Evolutionary conservation across 1,284 basidiomycete species (phyloP).

Genomic region (Tylopilus orsonianus): DNA sequence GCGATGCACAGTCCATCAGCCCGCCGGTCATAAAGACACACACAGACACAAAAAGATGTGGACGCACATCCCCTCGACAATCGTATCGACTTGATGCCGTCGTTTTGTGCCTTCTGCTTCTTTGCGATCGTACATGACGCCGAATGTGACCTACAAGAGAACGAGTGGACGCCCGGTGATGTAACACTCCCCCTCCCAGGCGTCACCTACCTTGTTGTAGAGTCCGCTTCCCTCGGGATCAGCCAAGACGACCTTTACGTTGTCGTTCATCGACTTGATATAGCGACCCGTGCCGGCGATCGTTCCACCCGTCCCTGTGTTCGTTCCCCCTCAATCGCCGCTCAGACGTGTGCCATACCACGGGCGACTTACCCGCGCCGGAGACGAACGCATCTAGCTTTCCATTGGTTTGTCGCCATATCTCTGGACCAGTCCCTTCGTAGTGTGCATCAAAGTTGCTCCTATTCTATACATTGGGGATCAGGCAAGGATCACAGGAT

Average conservation of each 20-base stretch:
- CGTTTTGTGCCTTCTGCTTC: constrained; percentile 96
- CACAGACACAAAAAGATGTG: too few species aligned
- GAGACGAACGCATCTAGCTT: constrained; percentile 84
- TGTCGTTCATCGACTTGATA: constrained; percentile 69
- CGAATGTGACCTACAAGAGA: constrained; percentile 89
- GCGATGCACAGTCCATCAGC: background rate
- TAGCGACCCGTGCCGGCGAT: constrained; percentile 84
- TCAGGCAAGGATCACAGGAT: background rate
- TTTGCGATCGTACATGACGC: constrained; percentile 90
- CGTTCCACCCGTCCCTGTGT: constrained; percentile 87
- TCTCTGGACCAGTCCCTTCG: constrained; percentile 90
- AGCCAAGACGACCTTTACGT: constrained; percentile 74
- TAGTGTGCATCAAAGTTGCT: constrained; percentile 93
- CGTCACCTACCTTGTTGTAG: constrained; percentile 77
- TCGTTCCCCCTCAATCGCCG: background rate
- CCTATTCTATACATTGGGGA: constrained; percentile 56
- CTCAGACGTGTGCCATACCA: background rate
- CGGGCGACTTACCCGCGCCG: constrained; percentile 69
- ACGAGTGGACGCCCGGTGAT: too few species aligned
- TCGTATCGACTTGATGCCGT: constrained; percentile 91
- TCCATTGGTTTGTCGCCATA: constrained; percentile 91
- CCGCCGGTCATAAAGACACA: too few species aligned
- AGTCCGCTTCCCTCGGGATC: constrained; percentile 96
- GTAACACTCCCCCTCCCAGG: too few species aligned
- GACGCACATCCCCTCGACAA: constrained; percentile 83